These are phyloP conservation scores for Arthroderma sp. DNA, from an alignment of 2,329 filamentous ascomycete genomes.

Conservation along the genomic window DNA sequence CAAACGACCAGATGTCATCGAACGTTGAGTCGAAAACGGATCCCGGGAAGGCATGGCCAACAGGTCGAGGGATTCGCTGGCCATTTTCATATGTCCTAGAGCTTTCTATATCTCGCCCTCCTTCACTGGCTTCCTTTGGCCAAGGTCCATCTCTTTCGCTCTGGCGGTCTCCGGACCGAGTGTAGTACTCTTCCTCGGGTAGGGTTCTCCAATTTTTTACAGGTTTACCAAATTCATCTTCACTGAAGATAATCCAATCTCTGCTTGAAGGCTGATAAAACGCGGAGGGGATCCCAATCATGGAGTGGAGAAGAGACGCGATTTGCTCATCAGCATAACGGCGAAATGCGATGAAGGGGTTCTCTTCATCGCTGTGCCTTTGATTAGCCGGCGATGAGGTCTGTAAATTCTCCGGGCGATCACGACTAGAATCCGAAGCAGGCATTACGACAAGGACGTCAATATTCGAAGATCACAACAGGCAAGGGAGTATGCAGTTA, in stretches of 20 bases:
- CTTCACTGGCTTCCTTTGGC: too few species aligned
- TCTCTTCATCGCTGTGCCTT: constrained; percentile 21
- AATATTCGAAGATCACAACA: too few species aligned
- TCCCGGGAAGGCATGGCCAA: constrained; percentile 14
- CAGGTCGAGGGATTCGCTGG: constrained; percentile 1
- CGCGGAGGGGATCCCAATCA: constrained; percentile 35
- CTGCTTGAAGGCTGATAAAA: constrained; percentile 19
- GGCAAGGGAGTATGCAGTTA: too few species aligned
- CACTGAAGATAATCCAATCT: constrained; percentile 25
- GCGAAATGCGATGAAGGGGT: constrained; percentile 49
- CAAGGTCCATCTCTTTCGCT: too few species aligned
- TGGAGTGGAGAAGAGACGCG: constrained; percentile 39
- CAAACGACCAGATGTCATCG: constrained; percentile 21
- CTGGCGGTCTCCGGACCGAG: too few species aligned
- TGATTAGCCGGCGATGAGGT: too few species aligned
- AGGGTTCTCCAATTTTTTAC: constrained; percentile 2
- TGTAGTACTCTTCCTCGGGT: constrained; percentile 4
- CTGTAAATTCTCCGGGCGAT: neutral
- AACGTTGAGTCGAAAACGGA: constrained; percentile 24
- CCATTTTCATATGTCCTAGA: too few species aligned
- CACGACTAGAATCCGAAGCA: constrained; percentile 1
- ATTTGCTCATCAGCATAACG: constrained; percentile 48
- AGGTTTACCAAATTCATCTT: constrained; percentile 15
- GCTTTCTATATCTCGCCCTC: too few species aligned
- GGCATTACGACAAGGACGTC: neutral